Percentiles rank a stretch among this genome's conserved stretches.
Conservation (phyloP, 2,329 filamentous ascomycete genomes). For the Aschersonia sp. region DNA sequence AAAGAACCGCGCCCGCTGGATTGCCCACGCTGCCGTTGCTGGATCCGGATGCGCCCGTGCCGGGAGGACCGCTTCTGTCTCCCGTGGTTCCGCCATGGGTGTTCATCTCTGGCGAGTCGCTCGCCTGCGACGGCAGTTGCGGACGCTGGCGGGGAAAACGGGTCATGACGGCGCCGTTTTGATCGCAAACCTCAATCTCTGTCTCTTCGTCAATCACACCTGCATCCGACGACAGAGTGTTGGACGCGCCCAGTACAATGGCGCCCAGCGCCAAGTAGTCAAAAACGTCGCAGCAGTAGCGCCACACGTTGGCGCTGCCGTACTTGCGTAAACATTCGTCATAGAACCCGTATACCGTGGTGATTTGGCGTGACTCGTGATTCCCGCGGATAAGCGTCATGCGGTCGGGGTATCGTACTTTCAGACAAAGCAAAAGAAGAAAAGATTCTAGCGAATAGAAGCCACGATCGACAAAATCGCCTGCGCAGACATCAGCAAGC, state of each 20-base stretch:
- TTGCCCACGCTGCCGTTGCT: constrained; percentile 50
- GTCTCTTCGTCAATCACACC: constrained; percentile 51
- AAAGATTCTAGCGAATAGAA: constrained; percentile 98
- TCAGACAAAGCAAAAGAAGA: constrained; percentile 84
- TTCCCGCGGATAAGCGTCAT: constrained; percentile 94
- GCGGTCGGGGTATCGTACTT: constrained; percentile 92
- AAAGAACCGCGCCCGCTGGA: constrained; percentile 72
- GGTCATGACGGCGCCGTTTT: constrained; percentile 64
- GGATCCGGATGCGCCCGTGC: constrained; percentile 61
- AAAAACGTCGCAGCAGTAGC: constrained; percentile 94
- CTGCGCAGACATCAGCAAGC: constrained; percentile 21
- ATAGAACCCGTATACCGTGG: constrained; percentile 95
- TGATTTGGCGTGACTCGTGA: constrained; percentile 93
- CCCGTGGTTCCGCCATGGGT: constrained; percentile 8
- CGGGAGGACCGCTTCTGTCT: constrained; percentile 51
- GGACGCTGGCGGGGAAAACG: constrained; percentile 43
- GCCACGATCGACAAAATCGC: constrained; percentile 93
- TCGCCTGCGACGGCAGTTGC: background rate
- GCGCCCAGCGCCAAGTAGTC: constrained; percentile 89
- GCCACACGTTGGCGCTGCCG: constrained; percentile 91
- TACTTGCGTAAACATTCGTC: constrained; percentile 95
- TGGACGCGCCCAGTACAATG: constrained; percentile 74
- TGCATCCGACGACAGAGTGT: constrained; percentile 33
- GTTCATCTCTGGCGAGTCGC: constrained; percentile 8
- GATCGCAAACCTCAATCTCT: constrained; percentile 87